Percentiles rank a stretch among this genome's conserved stretches.
These are phyloP conservation scores for Geoglossum glabrum DNA, from an alignment of 495 filamentous ascomycete genomes.

Conservation along the genomic window DNA sequence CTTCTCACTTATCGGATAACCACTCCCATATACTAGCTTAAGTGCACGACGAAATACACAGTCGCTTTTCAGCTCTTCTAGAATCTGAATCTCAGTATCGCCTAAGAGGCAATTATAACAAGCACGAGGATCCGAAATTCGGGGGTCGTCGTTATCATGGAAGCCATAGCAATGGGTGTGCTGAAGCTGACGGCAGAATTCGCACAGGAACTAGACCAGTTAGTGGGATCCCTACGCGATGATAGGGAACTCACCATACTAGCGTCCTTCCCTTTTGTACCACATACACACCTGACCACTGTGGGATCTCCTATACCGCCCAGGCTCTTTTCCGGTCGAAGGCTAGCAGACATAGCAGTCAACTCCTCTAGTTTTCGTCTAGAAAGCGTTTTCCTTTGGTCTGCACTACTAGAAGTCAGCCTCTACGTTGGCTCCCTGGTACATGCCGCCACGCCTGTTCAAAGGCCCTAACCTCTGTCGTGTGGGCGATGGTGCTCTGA, in stretches of 20 bases:
- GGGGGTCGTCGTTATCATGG: constrained; percentile 9
- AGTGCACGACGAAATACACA: constrained; percentile 14
- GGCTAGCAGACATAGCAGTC: not conserved
- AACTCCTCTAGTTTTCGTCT: not conserved
- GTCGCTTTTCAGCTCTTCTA: constrained; percentile 13
- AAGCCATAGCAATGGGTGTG: constrained; percentile 16
- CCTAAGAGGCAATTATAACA: constrained; percentile 16
- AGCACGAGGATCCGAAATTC: constrained; percentile 13
- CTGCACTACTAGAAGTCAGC: not conserved
- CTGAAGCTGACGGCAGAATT: constrained; percentile 15
- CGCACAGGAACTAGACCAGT: constrained; percentile 11
- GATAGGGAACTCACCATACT: not conserved
- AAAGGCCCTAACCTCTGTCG: not conserved
- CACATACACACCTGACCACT: not conserved
- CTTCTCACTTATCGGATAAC: constrained; percentile 6
- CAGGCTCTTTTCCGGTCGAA: not conserved
- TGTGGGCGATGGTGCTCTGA: not conserved
- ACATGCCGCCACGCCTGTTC: not conserved
- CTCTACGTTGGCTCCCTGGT: not conserved
- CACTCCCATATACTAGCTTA: constrained; percentile 9
- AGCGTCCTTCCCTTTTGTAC: not conserved
- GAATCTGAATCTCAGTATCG: constrained; percentile 10
- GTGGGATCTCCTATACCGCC: not conserved
- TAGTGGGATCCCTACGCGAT: constrained; percentile 11
- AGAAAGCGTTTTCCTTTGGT: not conserved